Evolutionary conservation across 805 yeast genomes (phyloP).

Genomic region (Wickerhamiella sergipiensis): DNA sequence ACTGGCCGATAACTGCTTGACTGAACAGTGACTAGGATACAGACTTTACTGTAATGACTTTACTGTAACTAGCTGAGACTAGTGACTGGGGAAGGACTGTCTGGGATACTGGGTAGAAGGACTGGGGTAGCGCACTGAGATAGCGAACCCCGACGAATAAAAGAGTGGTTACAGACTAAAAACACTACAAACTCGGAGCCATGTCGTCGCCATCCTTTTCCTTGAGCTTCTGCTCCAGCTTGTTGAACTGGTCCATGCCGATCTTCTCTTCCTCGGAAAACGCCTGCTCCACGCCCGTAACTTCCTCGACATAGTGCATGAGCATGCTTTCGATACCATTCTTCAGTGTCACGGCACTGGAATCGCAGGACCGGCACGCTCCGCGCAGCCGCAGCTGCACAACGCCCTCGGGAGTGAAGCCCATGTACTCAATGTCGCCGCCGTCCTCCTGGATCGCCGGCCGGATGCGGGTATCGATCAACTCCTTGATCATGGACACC

Average conservation of each 20-base stretch:
- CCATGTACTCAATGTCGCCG: slow-evolving; percentile 85
- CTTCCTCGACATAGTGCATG: slow-evolving; percentile 93
- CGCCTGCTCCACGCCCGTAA: slow-evolving; percentile 75
- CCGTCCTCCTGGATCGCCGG: slow-evolving; percentile 99
- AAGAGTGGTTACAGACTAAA: no score
- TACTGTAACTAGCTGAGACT: no score
- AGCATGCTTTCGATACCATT: slow-evolving; percentile 97
- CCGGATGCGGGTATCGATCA: slow-evolving; percentile 85
- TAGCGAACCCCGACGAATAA: no score
- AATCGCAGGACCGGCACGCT: slow-evolving; percentile 88
- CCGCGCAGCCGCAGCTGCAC: slow-evolving; percentile 86
- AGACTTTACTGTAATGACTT: no score
- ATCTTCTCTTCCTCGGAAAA: slow-evolving; percentile 64
- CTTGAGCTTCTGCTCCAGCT: slow-evolving; percentile 51
- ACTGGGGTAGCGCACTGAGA: no score
- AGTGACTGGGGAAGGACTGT: no score
- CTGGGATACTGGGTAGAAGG: no score
- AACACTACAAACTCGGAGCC: slow-evolving; percentile 14
- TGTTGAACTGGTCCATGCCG: slow-evolving; percentile 72
- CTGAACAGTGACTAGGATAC: no score
- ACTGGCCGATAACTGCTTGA: no score
- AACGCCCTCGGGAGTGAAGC: slow-evolving; percentile 76
- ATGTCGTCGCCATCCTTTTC: slow-evolving; percentile 17
- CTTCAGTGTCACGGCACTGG: slow-evolving; percentile 82
- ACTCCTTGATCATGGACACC: slow-evolving; percentile 78